Base-by-base conservation (phyloP, 2,329 filamentous ascomycete genomes). In the Phialophora expanda region DNA sequence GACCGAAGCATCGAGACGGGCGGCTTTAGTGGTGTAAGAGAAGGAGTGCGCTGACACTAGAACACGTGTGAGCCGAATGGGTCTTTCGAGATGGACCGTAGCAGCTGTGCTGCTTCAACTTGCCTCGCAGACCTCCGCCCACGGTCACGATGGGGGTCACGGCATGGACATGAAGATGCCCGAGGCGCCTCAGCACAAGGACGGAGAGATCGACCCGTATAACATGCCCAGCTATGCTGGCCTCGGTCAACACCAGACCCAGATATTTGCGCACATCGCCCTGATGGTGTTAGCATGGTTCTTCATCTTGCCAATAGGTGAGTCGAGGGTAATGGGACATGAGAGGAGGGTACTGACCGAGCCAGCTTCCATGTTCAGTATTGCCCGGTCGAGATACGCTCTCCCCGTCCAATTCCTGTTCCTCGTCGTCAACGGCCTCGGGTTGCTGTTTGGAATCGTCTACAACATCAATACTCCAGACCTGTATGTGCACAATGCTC, bases 391-490 rank as follows among this genome's bases (percentile, higher is more conserved):
- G 51, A 86, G 90, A 68, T 88, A 90, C 72, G 89, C 89, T 0
- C 82, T 96, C 1, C 81, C 84, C 0, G 78, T 83, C 0, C 93
- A 97, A 74, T 84, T 93, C 66, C 68, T 82, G 8, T 93, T 94
- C 76, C 76, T 90, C 51, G 78, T 83, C 1, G 75, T 84, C 41
- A 92, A 93, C 74, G 83, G 82, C 2, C 71, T 89, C 1, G 91
- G 89, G 20, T 71, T 93, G 26, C 74, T 91, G 14, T 75, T 90
- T 28, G 87, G 86, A 7, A 84, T 86, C 57, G 80, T 92, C 38
- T 97, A 97, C 81, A 92, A 95, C 76, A 83, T 85, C 65, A 87
- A 86, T 69, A 96, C 92, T 0, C 92, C 93, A 0, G 91, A 97
- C 74, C 81, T 97, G 24, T 97, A 97, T 76, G 88, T 88, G 34